These are phyloP conservation scores for Daldinia concentrica DNA, from an alignment of 495 filamentous ascomycete genomes.

Conservation along the genomic window DNA sequence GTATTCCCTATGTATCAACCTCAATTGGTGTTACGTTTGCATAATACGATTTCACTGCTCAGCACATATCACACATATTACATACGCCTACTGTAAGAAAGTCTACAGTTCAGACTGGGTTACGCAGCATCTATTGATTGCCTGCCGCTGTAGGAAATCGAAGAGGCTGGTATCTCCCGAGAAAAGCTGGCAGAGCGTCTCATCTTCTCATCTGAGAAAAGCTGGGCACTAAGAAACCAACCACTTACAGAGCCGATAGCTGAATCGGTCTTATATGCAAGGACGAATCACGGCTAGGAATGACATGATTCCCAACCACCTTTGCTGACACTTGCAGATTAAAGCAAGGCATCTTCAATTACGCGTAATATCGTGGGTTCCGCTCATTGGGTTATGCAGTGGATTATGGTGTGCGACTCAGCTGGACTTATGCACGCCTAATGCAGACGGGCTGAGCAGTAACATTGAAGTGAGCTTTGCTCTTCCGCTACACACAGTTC, in stretches of 20 bases:
- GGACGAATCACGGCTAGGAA: constrained; percentile 31
- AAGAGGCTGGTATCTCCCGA: constrained; percentile 36
- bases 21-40: constrained; percentile 27
- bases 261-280: constrained; percentile 22
- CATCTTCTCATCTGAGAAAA: constrained; percentile 24
- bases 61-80: constrained; percentile 15
- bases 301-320: constrained; percentile 27
- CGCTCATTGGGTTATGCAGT: constrained; percentile 41
- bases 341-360: constrained; percentile 42
- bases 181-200: constrained; percentile 8
- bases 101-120: constrained; percentile 6
- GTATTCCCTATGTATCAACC: constrained; percentile 31
- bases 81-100: background rate
- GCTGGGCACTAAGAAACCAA: constrained; percentile 31
- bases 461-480: constrained; percentile 24
- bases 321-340: constrained; percentile 41
- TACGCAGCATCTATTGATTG: background rate
- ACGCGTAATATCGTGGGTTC: constrained; percentile 45
- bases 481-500: constrained; percentile 21
- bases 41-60: constrained; percentile 15
- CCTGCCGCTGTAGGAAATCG: constrained; percentile 20
- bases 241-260: constrained; percentile 21
- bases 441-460: constrained; percentile 42
- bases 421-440: constrained; percentile 43
- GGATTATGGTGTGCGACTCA: constrained; percentile 30